Conservation (phyloP, 306 rosid species). For the Delonix regia region DNA sequence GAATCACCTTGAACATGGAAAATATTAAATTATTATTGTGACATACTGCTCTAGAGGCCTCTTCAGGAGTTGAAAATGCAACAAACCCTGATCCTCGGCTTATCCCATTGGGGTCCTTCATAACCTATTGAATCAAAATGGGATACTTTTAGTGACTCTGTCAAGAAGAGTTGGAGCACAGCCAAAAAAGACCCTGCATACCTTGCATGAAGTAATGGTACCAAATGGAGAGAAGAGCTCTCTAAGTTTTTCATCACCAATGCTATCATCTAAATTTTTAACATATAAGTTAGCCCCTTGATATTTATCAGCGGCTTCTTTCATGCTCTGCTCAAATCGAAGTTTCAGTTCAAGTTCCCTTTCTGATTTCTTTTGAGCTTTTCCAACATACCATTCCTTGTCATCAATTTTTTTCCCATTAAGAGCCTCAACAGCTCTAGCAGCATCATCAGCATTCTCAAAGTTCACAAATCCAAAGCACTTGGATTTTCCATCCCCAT, state of each 20-base stretch:
- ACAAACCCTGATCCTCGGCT: slow-evolving; percentile 98
- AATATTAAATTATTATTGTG: neutral
- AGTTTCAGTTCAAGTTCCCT: slow-evolving; percentile 77
- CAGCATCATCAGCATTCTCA: slow-evolving; percentile 86
- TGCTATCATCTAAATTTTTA: slow-evolving; percentile 82
- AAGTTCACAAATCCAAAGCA: slow-evolving; percentile 97
- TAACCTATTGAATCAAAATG: slow-evolving; percentile 62
- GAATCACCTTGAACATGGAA: neutral
- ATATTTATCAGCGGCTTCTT: slow-evolving; percentile 92
- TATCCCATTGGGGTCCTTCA: slow-evolving; percentile 93
- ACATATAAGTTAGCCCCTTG: slow-evolving; percentile 90
- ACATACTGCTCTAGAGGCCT: slow-evolving; percentile 97
- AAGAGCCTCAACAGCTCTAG: slow-evolving; percentile 77
- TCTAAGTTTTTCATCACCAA: slow-evolving; percentile 72
- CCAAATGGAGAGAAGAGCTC: slow-evolving; percentile 83
- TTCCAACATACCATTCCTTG: slow-evolving; percentile 91
- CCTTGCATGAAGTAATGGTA: slow-evolving; percentile 90
- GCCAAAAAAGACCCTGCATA: slow-evolving; percentile 36
- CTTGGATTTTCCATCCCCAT: slow-evolving; percentile 89
- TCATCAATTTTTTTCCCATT: slow-evolving; percentile 79
- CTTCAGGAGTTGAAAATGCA: slow-evolving; percentile 95
- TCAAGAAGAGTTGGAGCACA: slow-evolving; percentile 1
- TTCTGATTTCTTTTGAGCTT: slow-evolving; percentile 95
- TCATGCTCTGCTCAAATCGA: slow-evolving; percentile 85
- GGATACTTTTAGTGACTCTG: slow-evolving; percentile 12